Base-by-base conservation (phyloP, 139 green algal genomes). In the Chlamydomonas applanata region DNA sequence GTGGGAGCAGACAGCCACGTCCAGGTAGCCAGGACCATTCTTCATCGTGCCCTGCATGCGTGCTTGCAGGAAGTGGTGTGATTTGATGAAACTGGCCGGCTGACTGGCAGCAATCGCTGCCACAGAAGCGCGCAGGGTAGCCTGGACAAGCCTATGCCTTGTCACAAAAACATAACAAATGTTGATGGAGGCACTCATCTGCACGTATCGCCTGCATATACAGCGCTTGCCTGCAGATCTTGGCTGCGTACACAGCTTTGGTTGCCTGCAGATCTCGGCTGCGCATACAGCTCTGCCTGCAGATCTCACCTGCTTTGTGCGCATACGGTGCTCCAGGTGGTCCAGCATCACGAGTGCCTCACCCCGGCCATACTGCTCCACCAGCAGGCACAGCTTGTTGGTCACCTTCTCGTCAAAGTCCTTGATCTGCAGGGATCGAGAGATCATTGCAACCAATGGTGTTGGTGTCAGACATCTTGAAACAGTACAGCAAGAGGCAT, bases 341-440 rank as follows among this genome's bases (percentile, higher is more conserved):
- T 64, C n/a, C 20, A 79, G 74, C 74, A 79, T 79, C n/a, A 57
- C 56, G 54, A 80, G 74, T 2, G 67, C 66, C 66, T 80, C 61
- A 5, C 63, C 68, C 22, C 2, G 3, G 40, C 74, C 74, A 44
- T 69, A 71, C 3, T 20, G 52, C 2, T 75, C 74, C 25, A 80
- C 53, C 35, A 80, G 40, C 4, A 72, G 54, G 3, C 24, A 64
- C 54, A 80, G 24, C 74, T 80, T 80, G 66, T 27, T 75, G 2
- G 70, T 53, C 25, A 65, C 73, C 64, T 79, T 79, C 27, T 79
- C 73, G 30, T 79, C 73, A 79, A 79, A 79, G 52, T 79, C 73
- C 17, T 54, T 70, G 20, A 76, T 30, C 71, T 76, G 71, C 67
- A 73, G 13, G 54, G 11, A 70, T 27, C 45, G 40, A 19, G 40